phyloP scores from a whole-genome alignment of 306 rosid genomes.

The Inga oerstediana region DNA sequence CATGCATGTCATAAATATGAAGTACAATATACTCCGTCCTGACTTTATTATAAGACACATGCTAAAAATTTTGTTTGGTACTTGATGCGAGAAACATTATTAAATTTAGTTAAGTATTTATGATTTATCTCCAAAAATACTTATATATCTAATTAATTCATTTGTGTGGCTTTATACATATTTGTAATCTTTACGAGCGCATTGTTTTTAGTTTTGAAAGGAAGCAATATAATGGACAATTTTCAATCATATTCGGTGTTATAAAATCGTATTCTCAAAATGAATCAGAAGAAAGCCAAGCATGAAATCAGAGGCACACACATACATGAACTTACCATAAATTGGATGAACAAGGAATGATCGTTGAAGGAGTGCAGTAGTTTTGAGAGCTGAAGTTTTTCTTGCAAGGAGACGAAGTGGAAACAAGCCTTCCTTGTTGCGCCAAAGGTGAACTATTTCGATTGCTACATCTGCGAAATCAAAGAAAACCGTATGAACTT shows the following conservation, averaged over 20 bases:
- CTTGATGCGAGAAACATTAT: no score
- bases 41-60: no score
- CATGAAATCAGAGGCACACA: neutral
- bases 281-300: neutral
- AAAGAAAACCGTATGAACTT: no score
- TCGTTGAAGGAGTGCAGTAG: neutral
- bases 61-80: no score
- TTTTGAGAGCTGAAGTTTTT: neutral
- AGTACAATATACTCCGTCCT: no score
- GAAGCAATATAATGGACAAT: neutral
- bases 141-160: no score
- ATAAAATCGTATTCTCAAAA: neutral
- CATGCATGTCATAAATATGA: no score
- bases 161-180: no score
- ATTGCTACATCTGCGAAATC: neutral
- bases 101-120: no score
- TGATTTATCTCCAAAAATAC: no score
- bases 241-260: neutral
- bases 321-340: neutral
- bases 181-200: neutral
- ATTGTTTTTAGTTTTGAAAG: no score
- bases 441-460: neutral
- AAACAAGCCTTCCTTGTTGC: neutral
- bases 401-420: neutral
- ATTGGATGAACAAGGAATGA: neutral